phyloP scores from a whole-genome alignment of 352 stramenopile species.

The Phytophthora fragariaefolia region DNA sequence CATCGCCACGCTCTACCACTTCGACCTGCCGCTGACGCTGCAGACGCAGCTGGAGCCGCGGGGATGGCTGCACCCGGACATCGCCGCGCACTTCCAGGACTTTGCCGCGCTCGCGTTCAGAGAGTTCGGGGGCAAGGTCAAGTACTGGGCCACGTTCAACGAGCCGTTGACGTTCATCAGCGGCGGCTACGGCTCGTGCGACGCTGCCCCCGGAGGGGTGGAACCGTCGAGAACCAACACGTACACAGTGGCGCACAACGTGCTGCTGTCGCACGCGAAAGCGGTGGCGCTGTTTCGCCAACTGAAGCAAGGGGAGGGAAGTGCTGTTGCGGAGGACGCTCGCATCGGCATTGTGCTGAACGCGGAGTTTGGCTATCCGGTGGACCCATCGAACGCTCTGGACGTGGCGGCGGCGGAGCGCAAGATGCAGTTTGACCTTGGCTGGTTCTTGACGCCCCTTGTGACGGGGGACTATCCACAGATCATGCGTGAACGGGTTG shows the following conservation, averaged over 20 bases:
- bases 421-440: conserved; percentile 91
- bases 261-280: conserved; percentile 91
- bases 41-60: conserved; percentile 72
- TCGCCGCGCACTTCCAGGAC: conserved; percentile 78
- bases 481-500: conserved; percentile 87
- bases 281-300: conserved; percentile 88
- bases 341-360: conserved; percentile 94
- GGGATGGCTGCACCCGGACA: conserved; percentile 70
- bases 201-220: conserved; percentile 40
- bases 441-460: conserved; percentile 94
- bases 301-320: conserved; percentile 49
- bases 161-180: conserved; percentile 91
- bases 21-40: conserved; percentile 92
- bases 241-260: conserved; percentile 85
- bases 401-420: conserved; percentile 75
- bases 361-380: conserved; percentile 75
- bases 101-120: conserved; percentile 93
- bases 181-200: conserved; percentile 86
- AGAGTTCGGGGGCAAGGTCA: conserved; percentile 91
- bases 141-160: conserved; percentile 96
- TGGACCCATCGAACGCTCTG: conserved; percentile 58
- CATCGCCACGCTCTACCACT: conserved; percentile 96
- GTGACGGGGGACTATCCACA: conserved; percentile 92
- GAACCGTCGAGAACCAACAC: conserved; percentile 46
- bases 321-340: conserved; percentile 45